These are phyloP conservation scores for Tardiomyces depauwii DNA, from an alignment of 1,139 yeast species.

Conservation along the genomic window DNA sequence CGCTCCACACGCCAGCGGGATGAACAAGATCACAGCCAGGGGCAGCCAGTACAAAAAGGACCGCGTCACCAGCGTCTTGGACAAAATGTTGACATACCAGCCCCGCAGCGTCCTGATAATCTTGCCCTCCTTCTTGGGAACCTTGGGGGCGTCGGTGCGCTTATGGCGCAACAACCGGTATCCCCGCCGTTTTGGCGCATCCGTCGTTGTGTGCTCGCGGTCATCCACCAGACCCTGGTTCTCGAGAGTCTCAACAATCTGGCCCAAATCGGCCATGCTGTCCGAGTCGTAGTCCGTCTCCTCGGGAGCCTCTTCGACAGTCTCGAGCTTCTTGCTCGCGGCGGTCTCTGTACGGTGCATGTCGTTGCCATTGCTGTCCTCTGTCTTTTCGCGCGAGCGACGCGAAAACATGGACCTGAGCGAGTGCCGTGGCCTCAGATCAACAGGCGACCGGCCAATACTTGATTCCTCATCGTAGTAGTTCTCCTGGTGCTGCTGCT, in stretches of 20 bases:
- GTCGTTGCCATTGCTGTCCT: not conserved
- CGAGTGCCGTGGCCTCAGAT: conserved; percentile 3
- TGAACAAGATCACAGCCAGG: conserved; percentile 26
- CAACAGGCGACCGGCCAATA: not conserved
- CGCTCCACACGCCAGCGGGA: conserved; percentile 31
- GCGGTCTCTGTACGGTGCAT: not conserved
- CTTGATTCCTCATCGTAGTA: not conserved
- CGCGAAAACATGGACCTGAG: conserved; percentile 6
- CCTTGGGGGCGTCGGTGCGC: not conserved
- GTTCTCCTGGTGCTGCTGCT: not conserved
- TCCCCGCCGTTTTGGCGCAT: not conserved
- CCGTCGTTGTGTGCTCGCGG: not conserved
- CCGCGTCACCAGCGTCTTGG: conserved; percentile 24
- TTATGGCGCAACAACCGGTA: not conserved
- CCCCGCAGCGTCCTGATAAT: conserved; percentile 16
- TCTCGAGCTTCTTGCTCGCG: not conserved
- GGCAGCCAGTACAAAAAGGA: conserved; percentile 29
- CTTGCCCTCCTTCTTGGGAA: conserved; percentile 2
- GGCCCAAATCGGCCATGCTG: not conserved
- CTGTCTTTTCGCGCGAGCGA: conserved; percentile 2
- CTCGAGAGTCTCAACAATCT: not conserved
- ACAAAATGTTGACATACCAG: conserved; percentile 17
- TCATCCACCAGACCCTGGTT: not conserved
- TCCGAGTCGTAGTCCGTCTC: not conserved
- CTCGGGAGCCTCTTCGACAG: not conserved